Percentiles rank a stretch among this genome's conserved stretches.
Evolutionary conservation across 2,329 filamentous ascomycete genomes (phyloP).

Genomic region (Orbilia quercus): DNA sequence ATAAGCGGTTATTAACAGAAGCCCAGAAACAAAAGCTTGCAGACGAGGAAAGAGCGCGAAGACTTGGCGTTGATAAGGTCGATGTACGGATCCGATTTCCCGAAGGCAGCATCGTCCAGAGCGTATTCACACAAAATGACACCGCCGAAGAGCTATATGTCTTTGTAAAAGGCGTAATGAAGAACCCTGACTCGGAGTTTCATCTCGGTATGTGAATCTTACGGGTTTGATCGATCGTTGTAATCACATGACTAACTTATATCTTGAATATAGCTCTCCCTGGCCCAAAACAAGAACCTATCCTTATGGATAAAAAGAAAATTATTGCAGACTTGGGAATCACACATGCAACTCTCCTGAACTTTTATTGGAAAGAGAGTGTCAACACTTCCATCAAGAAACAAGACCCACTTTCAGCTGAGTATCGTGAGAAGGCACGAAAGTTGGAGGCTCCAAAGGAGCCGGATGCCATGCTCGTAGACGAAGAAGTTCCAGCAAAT

Average conservation of each 20-base stretch:
- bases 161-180: slow-evolving; percentile 79
- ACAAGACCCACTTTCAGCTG: slow-evolving; percentile 43
- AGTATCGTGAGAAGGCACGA: slow-evolving; percentile 53
- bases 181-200: slow-evolving; percentile 74
- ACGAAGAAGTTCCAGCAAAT: slow-evolving; percentile 38
- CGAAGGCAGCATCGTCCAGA: slow-evolving; percentile 81
- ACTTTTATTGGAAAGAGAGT: slow-evolving; percentile 53
- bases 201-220: slow-evolving; percentile 72
- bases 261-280: slow-evolving; percentile 34
- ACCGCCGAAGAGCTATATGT: slow-evolving; percentile 78
- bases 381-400: slow-evolving; percentile 42
- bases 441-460: slow-evolving; percentile 49
- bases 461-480: slow-evolving; percentile 33
- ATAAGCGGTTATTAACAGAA: slow-evolving; percentile 83
- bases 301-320: slow-evolving; percentile 18
- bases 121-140: slow-evolving; percentile 75
- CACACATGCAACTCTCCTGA: slow-evolving; percentile 41
- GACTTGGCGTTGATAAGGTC: slow-evolving; percentile 73
- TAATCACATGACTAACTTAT: not conserved
- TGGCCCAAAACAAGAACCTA: slow-evolving; percentile 49
- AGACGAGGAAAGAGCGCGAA: slow-evolving; percentile 71
- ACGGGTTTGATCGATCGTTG: not conserved
- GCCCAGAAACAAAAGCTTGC: slow-evolving; percentile 77
- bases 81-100: slow-evolving; percentile 86
- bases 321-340: slow-evolving; percentile 53